A percentile compares a stretch with the other conserved stretches of the same genome.
Evolutionary conservation across 2,329 filamentous ascomycete species (phyloP).

Genomic region (Fusarium miscanthi): DNA sequence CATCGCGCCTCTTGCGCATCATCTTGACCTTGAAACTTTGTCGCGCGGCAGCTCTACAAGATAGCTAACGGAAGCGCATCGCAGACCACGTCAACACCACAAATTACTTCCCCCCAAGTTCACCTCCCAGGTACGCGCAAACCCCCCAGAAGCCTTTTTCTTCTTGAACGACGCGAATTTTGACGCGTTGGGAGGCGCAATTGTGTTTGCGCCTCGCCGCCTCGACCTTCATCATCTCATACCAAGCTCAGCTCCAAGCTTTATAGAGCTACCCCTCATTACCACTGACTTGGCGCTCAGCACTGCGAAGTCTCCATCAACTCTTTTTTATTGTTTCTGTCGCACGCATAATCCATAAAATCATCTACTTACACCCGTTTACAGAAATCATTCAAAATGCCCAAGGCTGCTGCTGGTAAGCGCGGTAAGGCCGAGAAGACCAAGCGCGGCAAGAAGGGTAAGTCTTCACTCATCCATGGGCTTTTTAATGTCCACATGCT

Average conservation of each 20-base stretch:
- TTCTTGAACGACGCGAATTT: slow-evolving; percentile 25
- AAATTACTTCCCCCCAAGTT: slow-evolving; percentile 22
- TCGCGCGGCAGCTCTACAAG: slow-evolving; percentile 27
- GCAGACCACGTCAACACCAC: slow-evolving; percentile 44
- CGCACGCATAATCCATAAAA: not conserved
- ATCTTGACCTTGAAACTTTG: slow-evolving; percentile 24
- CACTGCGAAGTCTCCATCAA: not conserved
- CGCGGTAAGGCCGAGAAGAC: slow-evolving; percentile 66
- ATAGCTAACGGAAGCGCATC: slow-evolving; percentile 46
- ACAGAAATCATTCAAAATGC: slow-evolving; percentile 61
- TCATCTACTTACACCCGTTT: slow-evolving; percentile 38
- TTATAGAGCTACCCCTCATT: slow-evolving; percentile 44
- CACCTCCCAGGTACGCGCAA: slow-evolving; percentile 39
- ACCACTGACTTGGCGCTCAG: not conserved
- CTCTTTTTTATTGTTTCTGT: not conserved
- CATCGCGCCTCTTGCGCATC: slow-evolving; percentile 32
- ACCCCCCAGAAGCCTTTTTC: slow-evolving; percentile 24
- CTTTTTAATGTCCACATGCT: not conserved
- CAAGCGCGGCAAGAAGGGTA: slow-evolving; percentile 69
- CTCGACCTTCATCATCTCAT: slow-evolving; percentile 14
- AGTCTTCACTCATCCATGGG: slow-evolving; percentile 40
- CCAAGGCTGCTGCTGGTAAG: slow-evolving; percentile 66
- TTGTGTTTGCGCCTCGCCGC: slow-evolving; percentile 47
- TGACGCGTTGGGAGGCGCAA: slow-evolving; percentile 39
- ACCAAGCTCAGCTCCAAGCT: slow-evolving; percentile 31